Base-by-base conservation (phyloP, 2,329 filamentous ascomycete genomes). In the Ustulina deusta region DNA sequence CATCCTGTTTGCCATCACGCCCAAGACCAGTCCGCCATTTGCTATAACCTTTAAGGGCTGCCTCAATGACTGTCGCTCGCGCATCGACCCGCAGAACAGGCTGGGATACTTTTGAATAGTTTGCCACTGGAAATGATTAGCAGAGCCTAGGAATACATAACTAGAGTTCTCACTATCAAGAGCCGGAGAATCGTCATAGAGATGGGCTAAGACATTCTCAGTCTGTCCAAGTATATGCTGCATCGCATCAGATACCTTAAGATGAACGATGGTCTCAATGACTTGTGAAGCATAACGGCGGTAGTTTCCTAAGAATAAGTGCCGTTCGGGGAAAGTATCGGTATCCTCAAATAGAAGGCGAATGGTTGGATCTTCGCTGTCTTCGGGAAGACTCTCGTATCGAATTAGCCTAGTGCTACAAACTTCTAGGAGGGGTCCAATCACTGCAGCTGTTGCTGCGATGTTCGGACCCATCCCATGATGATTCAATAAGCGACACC, bases 221-320 rank as follows among this genome's bases (percentile, higher is more conserved):
- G 94, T 91, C 73, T 92, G 89, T 17, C 86, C 84, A n/a, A 99
- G 86, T 59, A 98, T 94, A 79, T 97, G 93, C 46, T 90, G 88
- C 71, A 98, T 90, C 0, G 95, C 95, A 69, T 97, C 94, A 58
- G 92, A 88, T 2, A 94, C 89, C 73, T 93, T 92, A 72, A 92
- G 87, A 71, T 92, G 87, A 25, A 97, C 93, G 70, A 98, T 93
- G 17, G 87, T 87, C 79, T 98, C 95, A 63, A 99, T 93, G 29
- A 97, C 88, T 67, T 93, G 91, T 2, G 90, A 90, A 78, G 94
- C 96, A 76, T 97, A 98, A 66, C 96, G 88, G 44, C 96, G 87
- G 79, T 99, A 99, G 76, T 99, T 98, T 3, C 95, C 94, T 11
- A 98, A 86, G 78, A 99, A 99, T 0, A 94, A 93, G 80, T 99